Evolutionary conservation across 1,139 yeast species (phyloP), one percentile per base, ranked within the genome.

Genomic region (Candida sanyaensis): DNA sequence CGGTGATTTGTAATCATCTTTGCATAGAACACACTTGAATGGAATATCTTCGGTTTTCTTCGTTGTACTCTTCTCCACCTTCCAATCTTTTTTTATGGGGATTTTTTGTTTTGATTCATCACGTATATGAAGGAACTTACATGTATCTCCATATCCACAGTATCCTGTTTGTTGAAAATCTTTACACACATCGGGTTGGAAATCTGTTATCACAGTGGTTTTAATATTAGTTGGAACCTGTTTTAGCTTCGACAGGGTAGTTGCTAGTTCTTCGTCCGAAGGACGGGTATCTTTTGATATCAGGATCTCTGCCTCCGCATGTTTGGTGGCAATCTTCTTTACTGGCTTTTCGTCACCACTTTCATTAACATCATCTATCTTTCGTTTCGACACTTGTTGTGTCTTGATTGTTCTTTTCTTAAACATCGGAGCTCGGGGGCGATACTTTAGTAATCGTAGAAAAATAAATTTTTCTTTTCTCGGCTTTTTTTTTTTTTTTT

Each of bases 131-230:
- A 93, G 66, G 64, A 95, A 95, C 69, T 93, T 95, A 71, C 99
- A 95, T n/a, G 96, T 86, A 60, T 95, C 99, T 7, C 99, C 99
- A 63, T 86, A 95, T 5, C 98, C 98, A 74, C 99, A 95, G 62
- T 84, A 92, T 0, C 99, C 99, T 0, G 96, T 92, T 57, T 87
- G 90, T 51, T 84, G 80, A 65, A 81, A 95, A 64, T 95, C 98
- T 60, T 93, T 95, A 63, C 99, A 95, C 3, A 95, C 86, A 62
- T 93, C 98, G 0, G 96, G 96, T 61, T 90, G 97, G 63, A 86
- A 93, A 60, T 93, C 99, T 33, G 88, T 79, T n/a, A 86, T 72
- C 1, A 89, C 83, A 0, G 93, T 87, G n/a, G 85, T 77, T 44
- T 83, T 74, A 31, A 90, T 76, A 59, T 84, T 84, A 0, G 79